phyloP scores from a whole-genome alignment of 2,329 filamentous ascomycete species.

The Epichloe festucae region DNA sequence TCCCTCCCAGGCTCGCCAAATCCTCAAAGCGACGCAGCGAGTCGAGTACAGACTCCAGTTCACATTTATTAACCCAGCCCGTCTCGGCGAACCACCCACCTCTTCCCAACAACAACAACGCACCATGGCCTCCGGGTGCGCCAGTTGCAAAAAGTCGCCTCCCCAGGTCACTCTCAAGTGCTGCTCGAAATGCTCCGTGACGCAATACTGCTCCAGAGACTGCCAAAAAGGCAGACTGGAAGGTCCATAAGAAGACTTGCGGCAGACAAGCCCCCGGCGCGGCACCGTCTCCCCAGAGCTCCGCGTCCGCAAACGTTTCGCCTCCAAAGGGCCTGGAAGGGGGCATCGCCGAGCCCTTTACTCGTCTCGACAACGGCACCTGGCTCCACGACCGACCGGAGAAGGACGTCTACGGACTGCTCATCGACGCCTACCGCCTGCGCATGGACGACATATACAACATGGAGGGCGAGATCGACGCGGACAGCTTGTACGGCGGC shows the following conservation, averaged over 20 bases:
- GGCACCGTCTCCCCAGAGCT: not conserved
- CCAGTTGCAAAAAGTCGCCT: constrained; percentile 17
- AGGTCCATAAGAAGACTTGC: constrained; percentile 33
- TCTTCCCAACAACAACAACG: not conserved
- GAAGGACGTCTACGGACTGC: constrained; percentile 29
- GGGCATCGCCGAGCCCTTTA: constrained; percentile 23
- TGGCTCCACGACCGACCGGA: constrained; percentile 32
- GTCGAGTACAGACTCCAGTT: too few species aligned
- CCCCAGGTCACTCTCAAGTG: constrained; percentile 19
- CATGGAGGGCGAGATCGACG: constrained; percentile 13
- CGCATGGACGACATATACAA: constrained; percentile 25
- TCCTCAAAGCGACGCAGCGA: too few species aligned
- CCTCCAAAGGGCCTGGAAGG: constrained; percentile 18
- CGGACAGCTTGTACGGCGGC: constrained; percentile 18
- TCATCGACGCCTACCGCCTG: constrained; percentile 36
- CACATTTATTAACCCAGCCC: too few species aligned
- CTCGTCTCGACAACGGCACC: constrained; percentile 23
- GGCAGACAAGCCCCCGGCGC: constrained; percentile 10
- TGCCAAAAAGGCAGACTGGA: constrained; percentile 40
- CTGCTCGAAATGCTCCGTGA: constrained; percentile 34
- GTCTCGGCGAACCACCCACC: too few species aligned
- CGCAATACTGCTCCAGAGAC: constrained; percentile 35
- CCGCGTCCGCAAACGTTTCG: not conserved
- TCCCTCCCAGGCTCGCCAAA: too few species aligned
- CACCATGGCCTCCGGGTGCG: constrained; percentile 10